phyloP scores from a whole-genome alignment of 2,329 filamentous ascomycete genomes.

The Calonectria fujianensis region DNA sequence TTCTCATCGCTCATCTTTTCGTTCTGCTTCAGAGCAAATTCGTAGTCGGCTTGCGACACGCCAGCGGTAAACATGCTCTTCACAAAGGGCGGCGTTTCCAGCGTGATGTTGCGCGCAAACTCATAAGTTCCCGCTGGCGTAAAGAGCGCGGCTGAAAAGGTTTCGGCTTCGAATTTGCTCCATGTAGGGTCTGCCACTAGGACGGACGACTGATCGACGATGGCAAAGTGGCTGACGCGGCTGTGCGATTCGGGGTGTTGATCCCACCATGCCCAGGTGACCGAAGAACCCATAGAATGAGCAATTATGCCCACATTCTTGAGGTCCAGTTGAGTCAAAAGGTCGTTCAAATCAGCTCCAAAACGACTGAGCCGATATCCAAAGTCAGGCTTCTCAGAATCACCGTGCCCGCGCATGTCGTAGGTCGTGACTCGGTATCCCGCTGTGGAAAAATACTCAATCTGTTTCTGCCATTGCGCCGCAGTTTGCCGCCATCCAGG shows the following conservation, averaged over 20 bases:
- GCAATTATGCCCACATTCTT: conserved; percentile 56
- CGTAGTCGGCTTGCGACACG: not conserved
- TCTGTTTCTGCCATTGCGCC: conserved; percentile 57
- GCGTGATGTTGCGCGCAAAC: conserved; percentile 10
- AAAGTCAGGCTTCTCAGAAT: conserved; percentile 6
- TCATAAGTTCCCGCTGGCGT: conserved; percentile 1
- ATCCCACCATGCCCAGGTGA: conserved; percentile 59
- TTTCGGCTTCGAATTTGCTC: not conserved
- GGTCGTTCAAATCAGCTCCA: conserved; percentile 11
- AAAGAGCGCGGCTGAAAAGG: conserved; percentile 5
- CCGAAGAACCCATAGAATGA: conserved; percentile 60
- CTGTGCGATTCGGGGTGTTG: conserved; percentile 51
- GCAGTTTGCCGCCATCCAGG: conserved; percentile 59
- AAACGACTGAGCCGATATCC: conserved; percentile 9
- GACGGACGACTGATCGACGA: conserved; percentile 1
- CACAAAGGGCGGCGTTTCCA: conserved; percentile 4
- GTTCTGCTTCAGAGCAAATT: conserved; percentile 5
- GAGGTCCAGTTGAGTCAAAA: conserved; percentile 53
- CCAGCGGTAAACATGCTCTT: conserved; percentile 9
- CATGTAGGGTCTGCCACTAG: conserved; percentile 9
- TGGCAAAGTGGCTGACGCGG: conserved; percentile 51
- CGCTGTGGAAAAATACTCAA: conserved; percentile 53
- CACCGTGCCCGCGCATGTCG: not conserved
- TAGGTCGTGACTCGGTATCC: conserved; percentile 10
- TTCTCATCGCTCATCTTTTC: conserved; percentile 20